These are phyloP conservation scores for Ophiostoma montium DNA, from an alignment of 2,329 filamentous ascomycete species.

Conservation along the genomic window DNA sequence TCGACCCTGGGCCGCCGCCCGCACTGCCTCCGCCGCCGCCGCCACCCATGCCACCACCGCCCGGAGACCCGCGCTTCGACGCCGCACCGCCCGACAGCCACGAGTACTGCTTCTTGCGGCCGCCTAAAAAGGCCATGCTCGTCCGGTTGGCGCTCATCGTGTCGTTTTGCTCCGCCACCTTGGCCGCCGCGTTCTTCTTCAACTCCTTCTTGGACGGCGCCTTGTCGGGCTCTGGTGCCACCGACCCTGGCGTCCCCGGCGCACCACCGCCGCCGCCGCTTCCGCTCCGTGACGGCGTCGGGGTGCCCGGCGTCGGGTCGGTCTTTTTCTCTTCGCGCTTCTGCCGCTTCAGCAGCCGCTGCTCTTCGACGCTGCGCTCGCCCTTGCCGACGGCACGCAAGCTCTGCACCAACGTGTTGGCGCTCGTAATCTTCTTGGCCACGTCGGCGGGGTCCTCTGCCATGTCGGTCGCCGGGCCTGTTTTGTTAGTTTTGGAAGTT, in stretches of 20 bases:
- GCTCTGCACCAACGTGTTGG: conserved; percentile 29
- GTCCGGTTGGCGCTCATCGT: conserved; percentile 76
- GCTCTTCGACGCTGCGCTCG: conserved; percentile 61
- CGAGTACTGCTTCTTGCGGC: conserved; percentile 56
- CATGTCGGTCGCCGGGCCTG: conserved; percentile 30
- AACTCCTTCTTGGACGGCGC: conserved; percentile 75
- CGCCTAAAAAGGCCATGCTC: conserved; percentile 50
- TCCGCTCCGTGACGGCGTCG: conserved; percentile 35
- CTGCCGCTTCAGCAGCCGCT: conserved; percentile 51
- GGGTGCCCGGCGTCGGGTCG: conserved; percentile 34
- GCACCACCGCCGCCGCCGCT: too few species aligned
- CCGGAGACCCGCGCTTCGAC: conserved; percentile 23
- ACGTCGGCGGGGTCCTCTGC: neutral
- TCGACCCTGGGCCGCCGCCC: neutral
- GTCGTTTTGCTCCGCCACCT: conserved; percentile 61
- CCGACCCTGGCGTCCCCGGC: conserved; percentile 45
- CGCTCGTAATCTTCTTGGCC: conserved; percentile 29
- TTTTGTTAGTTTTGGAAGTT: too few species aligned
- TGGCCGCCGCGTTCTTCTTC: conserved; percentile 62
- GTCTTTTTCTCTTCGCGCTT: conserved; percentile 45
- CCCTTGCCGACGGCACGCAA: conserved; percentile 48
- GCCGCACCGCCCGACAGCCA: conserved; percentile 54
- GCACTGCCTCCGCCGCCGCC: conserved; percentile 13
- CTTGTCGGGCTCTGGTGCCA: conserved; percentile 52
- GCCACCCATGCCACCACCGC: conserved; percentile 22